phyloP scores from a whole-genome alignment of 768 basidiomycete genomes.

The Suillus placidus region DNA sequence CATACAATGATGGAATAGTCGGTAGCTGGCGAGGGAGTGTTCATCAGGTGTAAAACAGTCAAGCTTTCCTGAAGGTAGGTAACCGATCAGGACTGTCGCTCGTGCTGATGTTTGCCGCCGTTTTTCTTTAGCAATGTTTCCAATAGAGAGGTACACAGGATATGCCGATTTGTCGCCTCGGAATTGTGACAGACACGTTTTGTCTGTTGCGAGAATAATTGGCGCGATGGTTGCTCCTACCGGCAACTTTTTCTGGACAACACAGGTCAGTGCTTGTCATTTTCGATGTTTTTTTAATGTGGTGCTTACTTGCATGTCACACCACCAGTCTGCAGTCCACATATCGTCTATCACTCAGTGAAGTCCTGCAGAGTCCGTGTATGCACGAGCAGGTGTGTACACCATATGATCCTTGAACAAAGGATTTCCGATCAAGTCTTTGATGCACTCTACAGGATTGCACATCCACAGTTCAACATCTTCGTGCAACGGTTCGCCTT shows the following conservation, averaged over 20 bases:
- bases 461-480: conserved; percentile 32
- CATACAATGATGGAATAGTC: conserved; percentile 28
- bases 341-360: conserved; percentile 18
- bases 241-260: conserved; percentile 8
- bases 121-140: conserved; percentile 24
- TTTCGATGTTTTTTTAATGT: background rate
- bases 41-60: conserved; percentile 8
- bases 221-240: conserved; percentile 19
- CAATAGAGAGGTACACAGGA: conserved; percentile 31
- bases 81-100: conserved; percentile 13
- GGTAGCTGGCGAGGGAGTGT: conserved; percentile 15
- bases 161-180: conserved; percentile 32
- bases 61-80: conserved; percentile 9
- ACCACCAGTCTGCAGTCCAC: conserved; percentile 32
- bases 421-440: conserved; percentile 35
- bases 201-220: conserved; percentile 37
- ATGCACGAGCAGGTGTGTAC: conserved; percentile 11
- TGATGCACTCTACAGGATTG: conserved; percentile 21
- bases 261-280: background rate
- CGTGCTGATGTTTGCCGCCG: conserved; percentile 11
- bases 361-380: conserved; percentile 9
- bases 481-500: conserved; percentile 15
- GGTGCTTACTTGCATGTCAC: conserved; percentile 21
- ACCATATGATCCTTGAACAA: conserved; percentile 12
- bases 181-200: conserved; percentile 47